Evolutionary conservation across 2,329 filamentous ascomycete species (phyloP).

Genomic region (Cercospora sojina): DNA sequence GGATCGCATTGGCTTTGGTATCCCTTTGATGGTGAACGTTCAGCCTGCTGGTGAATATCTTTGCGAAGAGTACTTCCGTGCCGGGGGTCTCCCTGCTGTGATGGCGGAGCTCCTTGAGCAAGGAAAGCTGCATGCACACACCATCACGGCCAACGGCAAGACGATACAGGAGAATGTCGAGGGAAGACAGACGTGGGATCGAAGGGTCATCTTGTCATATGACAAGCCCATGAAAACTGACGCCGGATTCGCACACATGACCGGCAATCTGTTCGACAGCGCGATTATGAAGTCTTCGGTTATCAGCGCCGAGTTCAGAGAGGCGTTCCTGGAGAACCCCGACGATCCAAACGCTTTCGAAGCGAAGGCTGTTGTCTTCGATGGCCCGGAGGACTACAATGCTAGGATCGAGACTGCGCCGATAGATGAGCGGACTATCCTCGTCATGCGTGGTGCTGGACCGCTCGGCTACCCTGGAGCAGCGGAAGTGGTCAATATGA

Average conservation of each 20-base stretch:
- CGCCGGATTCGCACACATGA: slow-evolving; percentile 49
- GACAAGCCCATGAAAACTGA: slow-evolving; percentile 49
- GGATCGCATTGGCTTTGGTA: slow-evolving; percentile 51
- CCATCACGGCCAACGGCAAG: slow-evolving; percentile 50
- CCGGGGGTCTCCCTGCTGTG: slow-evolving; percentile 54
- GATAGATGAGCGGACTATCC: slow-evolving; percentile 34
- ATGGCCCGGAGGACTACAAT: slow-evolving; percentile 36
- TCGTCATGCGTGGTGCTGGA: slow-evolving; percentile 36
- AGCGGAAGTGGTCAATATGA: slow-evolving; percentile 38
- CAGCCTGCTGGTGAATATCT: slow-evolving; percentile 56
- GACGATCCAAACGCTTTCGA: slow-evolving; percentile 35
- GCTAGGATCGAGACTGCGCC: slow-evolving; percentile 33
- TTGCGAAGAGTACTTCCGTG: slow-evolving; percentile 56
- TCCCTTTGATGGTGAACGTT: slow-evolving; percentile 56
- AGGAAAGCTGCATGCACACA: slow-evolving; percentile 47
- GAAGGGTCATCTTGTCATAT: slow-evolving; percentile 49
- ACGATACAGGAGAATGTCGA: slow-evolving; percentile 47
- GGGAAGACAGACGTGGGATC: slow-evolving; percentile 52
- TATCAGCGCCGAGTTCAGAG: slow-evolving; percentile 31
- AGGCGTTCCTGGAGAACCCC: slow-evolving; percentile 32
- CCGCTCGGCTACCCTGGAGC: slow-evolving; percentile 36
- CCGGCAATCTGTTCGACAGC: slow-evolving; percentile 35
- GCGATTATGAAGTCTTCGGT: slow-evolving; percentile 37
- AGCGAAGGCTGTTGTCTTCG: slow-evolving; percentile 33
- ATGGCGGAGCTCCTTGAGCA: slow-evolving; percentile 55